These are phyloP conservation scores for Debaryomyces singareniensis DNA, from an alignment of 1,139 yeast species.

Conservation along the genomic window DNA sequence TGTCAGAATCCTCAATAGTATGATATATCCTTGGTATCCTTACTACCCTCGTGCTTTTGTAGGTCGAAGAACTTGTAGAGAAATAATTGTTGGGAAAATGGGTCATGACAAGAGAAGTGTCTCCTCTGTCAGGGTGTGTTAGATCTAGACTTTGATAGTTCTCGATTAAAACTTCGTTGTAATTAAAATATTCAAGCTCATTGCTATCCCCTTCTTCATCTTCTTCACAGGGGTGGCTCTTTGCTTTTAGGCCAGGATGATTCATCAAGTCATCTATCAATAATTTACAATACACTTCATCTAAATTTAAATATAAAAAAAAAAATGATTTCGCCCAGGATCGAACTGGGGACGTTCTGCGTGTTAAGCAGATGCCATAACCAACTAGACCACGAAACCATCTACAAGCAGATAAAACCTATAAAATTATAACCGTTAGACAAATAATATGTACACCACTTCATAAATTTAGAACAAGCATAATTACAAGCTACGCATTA, in stretches of 20 bases:
- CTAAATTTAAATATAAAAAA: background rate
- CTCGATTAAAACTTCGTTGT: slow-evolving; percentile 50
- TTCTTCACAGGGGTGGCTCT: slow-evolving; percentile 1
- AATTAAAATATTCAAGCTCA: slow-evolving; percentile 47
- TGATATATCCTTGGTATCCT: slow-evolving; percentile 53
- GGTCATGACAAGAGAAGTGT: slow-evolving; percentile 37
- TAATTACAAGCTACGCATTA: too few species aligned
- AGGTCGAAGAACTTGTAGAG: slow-evolving; percentile 18
- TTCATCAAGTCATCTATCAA: slow-evolving; percentile 7
- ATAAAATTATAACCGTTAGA: too few species aligned
- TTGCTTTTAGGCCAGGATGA: slow-evolving; percentile 11
- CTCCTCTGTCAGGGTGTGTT: slow-evolving; percentile 3
- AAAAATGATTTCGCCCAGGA: slow-evolving; percentile 9
- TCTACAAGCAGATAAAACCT: too few species aligned
- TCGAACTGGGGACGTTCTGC: slow-evolving; percentile 98
- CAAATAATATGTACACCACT: too few species aligned
- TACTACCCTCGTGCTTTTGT: slow-evolving; percentile 46
- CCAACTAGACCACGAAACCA: slow-evolving; percentile 90
- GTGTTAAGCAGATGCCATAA: slow-evolving; percentile 99
- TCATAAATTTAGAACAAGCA: too few species aligned
- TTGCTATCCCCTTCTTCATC: slow-evolving; percentile 3
- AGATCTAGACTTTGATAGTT: slow-evolving; percentile 19
- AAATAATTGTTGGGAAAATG: slow-evolving; percentile 59
- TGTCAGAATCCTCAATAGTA: slow-evolving; percentile 20
- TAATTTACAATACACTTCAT: too few species aligned